These are phyloP conservation scores for Colletotrichum coccodes DNA, from an alignment of 2,329 filamentous ascomycete species.

Conservation along the genomic window DNA sequence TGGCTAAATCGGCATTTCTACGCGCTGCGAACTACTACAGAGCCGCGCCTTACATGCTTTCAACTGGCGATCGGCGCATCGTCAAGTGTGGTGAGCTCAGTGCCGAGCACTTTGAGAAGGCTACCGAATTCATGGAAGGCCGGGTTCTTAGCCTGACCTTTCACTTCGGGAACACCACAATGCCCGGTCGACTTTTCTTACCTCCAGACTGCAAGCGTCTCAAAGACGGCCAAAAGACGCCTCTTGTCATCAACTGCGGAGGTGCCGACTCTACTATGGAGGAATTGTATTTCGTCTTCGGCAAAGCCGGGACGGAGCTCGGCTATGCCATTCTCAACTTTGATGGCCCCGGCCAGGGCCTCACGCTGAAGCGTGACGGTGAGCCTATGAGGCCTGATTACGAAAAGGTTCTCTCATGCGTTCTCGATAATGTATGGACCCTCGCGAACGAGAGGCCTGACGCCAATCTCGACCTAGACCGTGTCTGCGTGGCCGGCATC, in stretches of 20 bases:
- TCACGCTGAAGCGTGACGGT: constrained; percentile 42
- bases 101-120: constrained; percentile 40
- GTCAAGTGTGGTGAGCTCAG: background rate
- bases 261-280: constrained; percentile 51
- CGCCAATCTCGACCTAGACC: constrained; percentile 46
- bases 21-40: constrained; percentile 53
- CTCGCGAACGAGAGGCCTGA: constrained; percentile 34
- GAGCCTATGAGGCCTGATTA: constrained; percentile 48
- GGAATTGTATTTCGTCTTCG: constrained; percentile 49
- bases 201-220: constrained; percentile 37
- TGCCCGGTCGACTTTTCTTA: constrained; percentile 50
- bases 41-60: constrained; percentile 44
- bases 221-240: constrained; percentile 38
- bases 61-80: constrained; percentile 39
- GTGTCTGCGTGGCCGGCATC: constrained; percentile 49
- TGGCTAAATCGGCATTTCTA: constrained; percentile 48
- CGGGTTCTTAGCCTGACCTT: constrained; percentile 40
- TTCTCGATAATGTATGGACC: constrained; percentile 43
- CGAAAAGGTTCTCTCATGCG: constrained; percentile 44
- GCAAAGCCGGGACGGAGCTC: constrained; percentile 36
- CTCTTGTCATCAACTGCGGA: constrained; percentile 46
- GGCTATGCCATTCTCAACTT: constrained; percentile 57
- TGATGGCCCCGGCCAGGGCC: constrained; percentile 57
- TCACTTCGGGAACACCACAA: constrained; percentile 43
- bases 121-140: constrained; percentile 20